Percentiles rank a stretch among this genome's conserved stretches.
Conservation (phyloP, 352 stramenopile genomes). For the Pythium sp. region DNA sequence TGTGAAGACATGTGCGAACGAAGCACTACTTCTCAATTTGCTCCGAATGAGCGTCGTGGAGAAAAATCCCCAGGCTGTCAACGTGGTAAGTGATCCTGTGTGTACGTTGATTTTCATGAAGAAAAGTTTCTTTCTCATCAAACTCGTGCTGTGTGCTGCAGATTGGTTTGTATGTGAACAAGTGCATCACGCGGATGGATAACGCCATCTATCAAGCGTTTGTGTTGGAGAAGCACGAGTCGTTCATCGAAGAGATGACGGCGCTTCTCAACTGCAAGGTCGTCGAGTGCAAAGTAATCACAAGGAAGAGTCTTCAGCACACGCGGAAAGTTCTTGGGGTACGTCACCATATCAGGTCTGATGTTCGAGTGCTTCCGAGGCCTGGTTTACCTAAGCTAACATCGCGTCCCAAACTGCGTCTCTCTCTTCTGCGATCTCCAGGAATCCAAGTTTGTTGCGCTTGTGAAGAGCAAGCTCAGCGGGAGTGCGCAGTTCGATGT, state of each 20-base stretch:
- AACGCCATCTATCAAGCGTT: constrained; percentile 34
- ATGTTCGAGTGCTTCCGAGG: not conserved
- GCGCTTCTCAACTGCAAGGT: constrained; percentile 65
- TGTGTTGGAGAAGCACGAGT: constrained; percentile 35
- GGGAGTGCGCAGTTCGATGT: constrained; percentile 55
- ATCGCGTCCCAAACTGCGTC: too few relatives aligned
- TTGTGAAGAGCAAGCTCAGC: constrained; percentile 59
- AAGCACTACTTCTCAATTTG: constrained; percentile 32
- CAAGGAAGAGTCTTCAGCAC: constrained; percentile 49
- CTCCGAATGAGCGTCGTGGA: constrained; percentile 30
- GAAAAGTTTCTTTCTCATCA: not conserved
- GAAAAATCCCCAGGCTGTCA: constrained; percentile 51
- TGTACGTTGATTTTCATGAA: not conserved
- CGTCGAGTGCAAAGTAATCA: constrained; percentile 63
- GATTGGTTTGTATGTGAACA: constrained; percentile 43
- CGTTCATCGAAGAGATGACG: constrained; percentile 55
- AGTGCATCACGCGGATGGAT: constrained; percentile 53
- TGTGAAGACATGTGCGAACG: constrained; percentile 25
- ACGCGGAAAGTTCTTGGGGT: constrained; percentile 50
- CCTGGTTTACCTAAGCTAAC: not conserved
- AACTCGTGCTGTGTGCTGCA: not conserved
- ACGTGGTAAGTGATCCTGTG: constrained; percentile 27
- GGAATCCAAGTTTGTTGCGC: constrained; percentile 46
- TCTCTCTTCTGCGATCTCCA: constrained; percentile 14
- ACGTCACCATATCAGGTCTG: constrained; percentile 2